Conservation (phyloP, 148 eudicot genomes). For the Mesembryanthemum crystallinum region DNA sequence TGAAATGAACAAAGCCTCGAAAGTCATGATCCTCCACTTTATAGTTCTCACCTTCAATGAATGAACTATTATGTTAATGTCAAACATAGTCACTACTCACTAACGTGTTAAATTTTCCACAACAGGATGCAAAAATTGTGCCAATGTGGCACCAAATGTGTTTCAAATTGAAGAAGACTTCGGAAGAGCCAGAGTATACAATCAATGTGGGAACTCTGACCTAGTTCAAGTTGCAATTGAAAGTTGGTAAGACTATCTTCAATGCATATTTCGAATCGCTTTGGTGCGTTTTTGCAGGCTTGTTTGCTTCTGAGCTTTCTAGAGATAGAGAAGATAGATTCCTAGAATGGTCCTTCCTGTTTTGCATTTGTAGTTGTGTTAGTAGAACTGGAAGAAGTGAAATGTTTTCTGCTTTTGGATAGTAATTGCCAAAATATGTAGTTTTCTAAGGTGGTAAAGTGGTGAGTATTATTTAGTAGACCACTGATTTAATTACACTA, state of each 20-base stretch:
- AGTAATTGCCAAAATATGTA: neutral
- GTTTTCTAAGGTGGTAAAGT: neutral
- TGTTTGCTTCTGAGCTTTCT: neutral
- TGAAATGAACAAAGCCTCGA: neutral
- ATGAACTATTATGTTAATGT: neutral
- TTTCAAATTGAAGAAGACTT: slow-evolving; percentile 90
- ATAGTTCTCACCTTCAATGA: neutral
- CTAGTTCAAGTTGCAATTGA: slow-evolving; percentile 85
- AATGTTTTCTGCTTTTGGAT: neutral
- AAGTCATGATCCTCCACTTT: neutral
- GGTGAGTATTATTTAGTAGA: neutral
- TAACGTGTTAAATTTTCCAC: slow-evolving; percentile 1
- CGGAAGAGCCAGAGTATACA: slow-evolving; percentile 90
- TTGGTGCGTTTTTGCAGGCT: neutral
- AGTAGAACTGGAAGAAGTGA: neutral
- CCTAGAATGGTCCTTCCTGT: neutral
- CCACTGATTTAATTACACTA: neutral
- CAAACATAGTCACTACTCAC: slow-evolving; percentile 8
- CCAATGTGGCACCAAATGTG: slow-evolving; percentile 74
- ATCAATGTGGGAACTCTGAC: slow-evolving; percentile 61
- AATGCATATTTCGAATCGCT: neutral
- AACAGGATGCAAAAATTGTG: slow-evolving; percentile 94
- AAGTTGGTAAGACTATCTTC: slow-evolving; percentile 53
- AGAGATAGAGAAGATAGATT: neutral
- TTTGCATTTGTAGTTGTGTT: neutral